phyloP scores from a whole-genome alignment of 495 filamentous ascomycete species.

The Hypoxylon crocopeplum region DNA sequence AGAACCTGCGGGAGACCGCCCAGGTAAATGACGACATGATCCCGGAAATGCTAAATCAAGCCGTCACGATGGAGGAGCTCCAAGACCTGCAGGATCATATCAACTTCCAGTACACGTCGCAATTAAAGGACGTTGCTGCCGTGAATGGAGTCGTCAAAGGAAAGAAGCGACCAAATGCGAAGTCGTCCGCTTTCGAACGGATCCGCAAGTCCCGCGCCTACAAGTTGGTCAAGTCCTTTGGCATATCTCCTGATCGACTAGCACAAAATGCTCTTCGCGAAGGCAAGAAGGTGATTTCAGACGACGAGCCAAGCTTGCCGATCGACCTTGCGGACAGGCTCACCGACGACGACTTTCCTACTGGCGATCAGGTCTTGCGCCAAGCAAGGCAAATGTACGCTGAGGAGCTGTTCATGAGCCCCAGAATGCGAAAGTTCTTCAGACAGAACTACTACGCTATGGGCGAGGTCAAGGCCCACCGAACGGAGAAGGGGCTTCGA shows the following conservation, averaged over 20 bases:
- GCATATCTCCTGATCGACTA: slow-evolving; percentile 86
- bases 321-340: slow-evolving; percentile 85
- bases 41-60: slow-evolving; percentile 78
- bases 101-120: slow-evolving; percentile 88
- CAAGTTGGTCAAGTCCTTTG: slow-evolving; percentile 83
- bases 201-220: slow-evolving; percentile 81
- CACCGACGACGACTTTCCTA: slow-evolving; percentile 74
- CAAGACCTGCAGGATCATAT: slow-evolving; percentile 97
- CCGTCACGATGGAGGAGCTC: slow-evolving; percentile 86
- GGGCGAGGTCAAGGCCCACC: slow-evolving; percentile 81
- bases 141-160: slow-evolving; percentile 62
- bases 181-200: slow-evolving; percentile 77
- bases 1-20: slow-evolving; percentile 66
- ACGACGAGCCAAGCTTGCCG: slow-evolving; percentile 77
- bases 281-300: slow-evolving; percentile 77
- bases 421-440: slow-evolving; percentile 88
- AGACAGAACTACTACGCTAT: slow-evolving; percentile 80
- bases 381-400: slow-evolving; percentile 87
- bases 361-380: slow-evolving; percentile 73
- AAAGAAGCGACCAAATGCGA: slow-evolving; percentile 77
- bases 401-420: slow-evolving; percentile 87
- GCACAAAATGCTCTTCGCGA: slow-evolving; percentile 83
- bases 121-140: slow-evolving; percentile 76
- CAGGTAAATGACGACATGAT: slow-evolving; percentile 67
- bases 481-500: slow-evolving; percentile 92